Evolutionary conservation across 2,329 filamentous ascomycete genomes (phyloP).

Genomic region (Colletotrichum spinosum): DNA sequence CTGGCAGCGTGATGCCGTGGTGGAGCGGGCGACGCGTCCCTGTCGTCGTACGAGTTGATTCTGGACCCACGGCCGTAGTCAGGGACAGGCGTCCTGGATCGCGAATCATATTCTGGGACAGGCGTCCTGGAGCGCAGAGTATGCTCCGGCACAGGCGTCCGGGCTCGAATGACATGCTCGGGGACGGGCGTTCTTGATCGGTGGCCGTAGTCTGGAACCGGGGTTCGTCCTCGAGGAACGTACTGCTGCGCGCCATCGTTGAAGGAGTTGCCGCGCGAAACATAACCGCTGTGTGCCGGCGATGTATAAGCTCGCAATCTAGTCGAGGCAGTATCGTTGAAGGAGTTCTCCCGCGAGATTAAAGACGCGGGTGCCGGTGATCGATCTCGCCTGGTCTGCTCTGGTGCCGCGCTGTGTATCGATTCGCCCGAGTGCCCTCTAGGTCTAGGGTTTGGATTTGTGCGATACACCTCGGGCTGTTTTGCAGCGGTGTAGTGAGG

Average conservation of each 20-base stretch:
- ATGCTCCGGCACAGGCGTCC: conserved; percentile 26
- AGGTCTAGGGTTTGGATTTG: conserved; percentile 51
- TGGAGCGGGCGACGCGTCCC: conserved; percentile 42
- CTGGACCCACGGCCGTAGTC: conserved; percentile 27
- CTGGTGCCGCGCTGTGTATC: conserved; percentile 39
- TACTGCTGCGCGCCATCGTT: conserved; percentile 36
- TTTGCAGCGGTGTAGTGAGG: conserved; percentile 74
- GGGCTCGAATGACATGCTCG: conserved; percentile 2
- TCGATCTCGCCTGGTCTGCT: conserved; percentile 26
- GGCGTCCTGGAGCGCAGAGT: conserved; percentile 10
- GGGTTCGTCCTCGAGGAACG: conserved; percentile 31
- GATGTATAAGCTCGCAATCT: conserved; percentile 37
- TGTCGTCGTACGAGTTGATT: conserved; percentile 47
- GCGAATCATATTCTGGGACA: conserved; percentile 33
- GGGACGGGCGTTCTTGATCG: conserved; percentile 16
- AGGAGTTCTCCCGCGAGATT: conserved; percentile 39
- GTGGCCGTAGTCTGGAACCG: conserved; percentile 12
- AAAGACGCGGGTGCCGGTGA: conserved; percentile 36
- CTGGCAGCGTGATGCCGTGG: too few relatives aligned
- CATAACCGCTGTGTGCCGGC: conserved; percentile 31
- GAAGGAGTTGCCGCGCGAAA: conserved; percentile 36
- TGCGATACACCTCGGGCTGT: conserved; percentile 67
- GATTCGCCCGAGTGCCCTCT: conserved; percentile 57
- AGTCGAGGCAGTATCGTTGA: conserved; percentile 35
- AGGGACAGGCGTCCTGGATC: conserved; percentile 18